Evolutionary conservation across 2,329 filamentous ascomycete genomes (phyloP).

Genomic region (Botrytis squamosa): DNA sequence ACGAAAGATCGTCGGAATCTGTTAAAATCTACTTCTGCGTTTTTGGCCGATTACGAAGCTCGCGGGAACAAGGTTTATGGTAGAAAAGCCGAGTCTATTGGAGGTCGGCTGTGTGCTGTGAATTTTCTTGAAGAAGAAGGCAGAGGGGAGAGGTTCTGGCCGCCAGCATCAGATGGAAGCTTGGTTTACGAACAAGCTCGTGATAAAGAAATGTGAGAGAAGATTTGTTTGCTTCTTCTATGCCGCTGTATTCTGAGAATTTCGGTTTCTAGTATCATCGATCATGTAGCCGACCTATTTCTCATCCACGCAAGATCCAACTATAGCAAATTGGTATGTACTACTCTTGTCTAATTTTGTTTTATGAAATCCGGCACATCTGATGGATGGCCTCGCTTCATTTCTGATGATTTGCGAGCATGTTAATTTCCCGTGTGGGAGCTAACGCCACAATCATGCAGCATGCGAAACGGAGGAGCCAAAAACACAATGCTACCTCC

Average conservation of each 20-base stretch:
- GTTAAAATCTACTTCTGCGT: slow-evolving; percentile 15
- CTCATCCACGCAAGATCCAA: slow-evolving; percentile 18
- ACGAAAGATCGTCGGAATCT: slow-evolving; percentile 17
- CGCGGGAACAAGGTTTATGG: slow-evolving; percentile 18
- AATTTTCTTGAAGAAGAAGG: slow-evolving; percentile 22
- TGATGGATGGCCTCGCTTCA: background rate
- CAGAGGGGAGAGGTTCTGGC: slow-evolving; percentile 21
- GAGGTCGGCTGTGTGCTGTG: slow-evolving; percentile 20
- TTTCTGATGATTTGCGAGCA: background rate
- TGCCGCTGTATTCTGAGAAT: background rate
- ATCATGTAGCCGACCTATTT: slow-evolving; percentile 17
- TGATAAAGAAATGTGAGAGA: slow-evolving; percentile 17
- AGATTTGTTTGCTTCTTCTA: background rate
- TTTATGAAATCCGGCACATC: background rate
- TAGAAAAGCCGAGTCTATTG: slow-evolving; percentile 6
- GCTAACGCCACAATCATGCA: slow-evolving; percentile 17
- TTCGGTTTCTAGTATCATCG: slow-evolving; percentile 13
- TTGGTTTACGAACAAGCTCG: slow-evolving; percentile 10
- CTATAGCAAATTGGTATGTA: slow-evolving; percentile 14
- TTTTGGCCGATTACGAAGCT: slow-evolving; percentile 19
- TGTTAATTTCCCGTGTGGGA: slow-evolving; percentile 15
- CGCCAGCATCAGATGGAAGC: slow-evolving; percentile 12
- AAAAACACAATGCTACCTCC: background rate
- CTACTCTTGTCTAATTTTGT: background rate
- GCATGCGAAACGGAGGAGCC: slow-evolving; percentile 14